Base-by-base conservation (phyloP, 768 basidiomycete genomes). In the Clitopilus passeckerianus region DNA sequence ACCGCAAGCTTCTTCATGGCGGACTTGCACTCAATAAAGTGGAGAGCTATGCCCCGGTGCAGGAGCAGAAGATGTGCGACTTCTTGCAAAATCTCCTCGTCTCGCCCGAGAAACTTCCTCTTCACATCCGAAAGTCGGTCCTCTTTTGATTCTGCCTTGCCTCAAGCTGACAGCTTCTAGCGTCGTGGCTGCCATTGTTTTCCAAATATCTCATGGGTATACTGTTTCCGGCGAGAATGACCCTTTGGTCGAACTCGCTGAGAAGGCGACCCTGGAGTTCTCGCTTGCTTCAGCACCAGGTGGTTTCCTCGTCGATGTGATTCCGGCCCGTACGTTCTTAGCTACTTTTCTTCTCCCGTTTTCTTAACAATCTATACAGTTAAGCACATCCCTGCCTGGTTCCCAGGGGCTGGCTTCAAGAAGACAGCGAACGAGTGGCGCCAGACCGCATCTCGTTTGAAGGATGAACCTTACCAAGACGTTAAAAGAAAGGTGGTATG, bases 391-490 rank as follows among this genome's bases (percentile, higher is more conserved):
- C 68, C 68, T 7, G 53, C 56, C 15, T 69, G 68, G 68, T 16
- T 78, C 1, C 79, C 79, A 14, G 80, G 79, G 0, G 73, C 75
- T 5, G 68, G 69, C 7, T 81, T 79, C 60, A 65, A 76, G 61
- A 71, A 65, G 53, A 68, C 65, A 53, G 80, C 77, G 2, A 63
- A 68, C 16, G 54, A 61, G n/a, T 75, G 74, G 71, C 65, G 68
- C 23, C 62, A 61, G 37, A 62, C 63, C 9, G 64, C 67, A 8
- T 58, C 59, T 5, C 66, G 68, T 10, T 63, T 76, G 61, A 61
- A 68, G n/a, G 68, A 77, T 16, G 62, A 64, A 6, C 75, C 78
- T 1, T 79, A 75, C 56, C 46, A 56, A 5, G 63, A 66, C 10
- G 68, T 73, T 1, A 72, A 74, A 53, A 55, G 62, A 8, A 54